Percentiles rank a stretch among this genome's conserved stretches.
Conservation (phyloP, 129 eudicot species). For the Arctium minus region DNA sequence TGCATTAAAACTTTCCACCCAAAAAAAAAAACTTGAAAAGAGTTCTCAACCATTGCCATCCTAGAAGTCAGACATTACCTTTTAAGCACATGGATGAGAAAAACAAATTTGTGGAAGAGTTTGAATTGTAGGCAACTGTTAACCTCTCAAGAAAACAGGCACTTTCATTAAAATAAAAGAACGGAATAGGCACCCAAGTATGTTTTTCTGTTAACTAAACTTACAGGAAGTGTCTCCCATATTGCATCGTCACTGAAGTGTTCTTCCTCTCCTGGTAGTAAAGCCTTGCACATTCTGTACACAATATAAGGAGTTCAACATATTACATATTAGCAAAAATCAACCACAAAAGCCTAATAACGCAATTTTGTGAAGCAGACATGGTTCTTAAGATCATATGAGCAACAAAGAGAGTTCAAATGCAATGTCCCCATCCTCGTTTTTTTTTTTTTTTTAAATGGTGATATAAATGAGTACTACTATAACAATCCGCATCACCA, state of each 20-base stretch:
- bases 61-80: not conserved
- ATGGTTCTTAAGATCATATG: not conserved
- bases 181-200: not conserved
- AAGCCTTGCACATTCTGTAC: slow-evolving; percentile 81
- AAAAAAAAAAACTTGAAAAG: not conserved
- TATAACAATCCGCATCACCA: not conserved
- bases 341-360: not conserved
- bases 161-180: not conserved
- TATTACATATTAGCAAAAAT: slow-evolving; percentile 1
- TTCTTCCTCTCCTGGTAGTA: slow-evolving; percentile 83
- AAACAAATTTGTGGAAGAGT: not conserved
- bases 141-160: not conserved
- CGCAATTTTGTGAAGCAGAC: not conserved
- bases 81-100: not conserved
- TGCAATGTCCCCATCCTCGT: not conserved
- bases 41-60: not conserved
- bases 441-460: no score
- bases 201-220: slow-evolving; percentile 17
- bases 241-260: slow-evolving; percentile 78
- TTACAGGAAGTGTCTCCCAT: slow-evolving; percentile 97
- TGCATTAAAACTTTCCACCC: not conserved
- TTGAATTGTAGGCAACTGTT: not conserved
- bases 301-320: not conserved
- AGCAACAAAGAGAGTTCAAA: not conserved
- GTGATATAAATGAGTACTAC: no score